A percentile compares a stretch with the other conserved stretches of the same genome.
Evolutionary conservation across 345 rosid species (phyloP).

Genomic region (Sisymbrium altissimum): DNA sequence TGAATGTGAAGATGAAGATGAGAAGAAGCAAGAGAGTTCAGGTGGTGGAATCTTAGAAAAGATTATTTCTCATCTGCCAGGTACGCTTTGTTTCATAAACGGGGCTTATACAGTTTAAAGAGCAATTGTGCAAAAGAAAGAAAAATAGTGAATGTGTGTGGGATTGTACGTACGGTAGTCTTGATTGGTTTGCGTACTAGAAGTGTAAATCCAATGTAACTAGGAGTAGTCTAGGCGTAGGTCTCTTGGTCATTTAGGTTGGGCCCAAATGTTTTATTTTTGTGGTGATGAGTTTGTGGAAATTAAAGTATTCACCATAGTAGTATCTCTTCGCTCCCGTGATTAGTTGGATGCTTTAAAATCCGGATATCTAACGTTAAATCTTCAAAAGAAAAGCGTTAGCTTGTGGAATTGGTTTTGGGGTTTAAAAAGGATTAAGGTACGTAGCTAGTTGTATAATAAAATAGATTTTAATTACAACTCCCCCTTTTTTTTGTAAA

Average conservation of each 20-base stretch:
- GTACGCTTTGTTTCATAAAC: conserved; percentile 22
- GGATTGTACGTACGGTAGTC: no score
- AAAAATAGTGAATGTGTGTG: neutral
- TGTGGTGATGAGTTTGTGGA: neutral
- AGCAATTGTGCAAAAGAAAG: neutral
- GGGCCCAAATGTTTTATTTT: neutral
- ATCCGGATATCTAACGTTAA: neutral
- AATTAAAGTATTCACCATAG: neutral
- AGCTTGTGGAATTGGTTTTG: neutral
- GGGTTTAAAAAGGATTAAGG: neutral
- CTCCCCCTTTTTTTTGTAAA: neutral
- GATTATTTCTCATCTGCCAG: conserved; percentile 59
- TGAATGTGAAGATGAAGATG: neutral
- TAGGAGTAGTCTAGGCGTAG: neutral
- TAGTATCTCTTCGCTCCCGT: neutral
- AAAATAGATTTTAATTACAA: neutral
- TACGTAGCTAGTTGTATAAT: neutral
- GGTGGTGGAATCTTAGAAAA: conserved; percentile 44
- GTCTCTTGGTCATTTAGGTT: neutral
- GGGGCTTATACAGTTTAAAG: neutral
- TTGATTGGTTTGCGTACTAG: neutral
- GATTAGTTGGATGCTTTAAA: neutral
- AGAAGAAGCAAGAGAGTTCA: conserved; percentile 19
- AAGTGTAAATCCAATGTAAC: neutral
- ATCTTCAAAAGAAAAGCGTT: neutral